These are phyloP conservation scores for Arthrobotrys pseudoclavata DNA, from an alignment of 2,329 filamentous ascomycete species.

Conservation along the genomic window DNA sequence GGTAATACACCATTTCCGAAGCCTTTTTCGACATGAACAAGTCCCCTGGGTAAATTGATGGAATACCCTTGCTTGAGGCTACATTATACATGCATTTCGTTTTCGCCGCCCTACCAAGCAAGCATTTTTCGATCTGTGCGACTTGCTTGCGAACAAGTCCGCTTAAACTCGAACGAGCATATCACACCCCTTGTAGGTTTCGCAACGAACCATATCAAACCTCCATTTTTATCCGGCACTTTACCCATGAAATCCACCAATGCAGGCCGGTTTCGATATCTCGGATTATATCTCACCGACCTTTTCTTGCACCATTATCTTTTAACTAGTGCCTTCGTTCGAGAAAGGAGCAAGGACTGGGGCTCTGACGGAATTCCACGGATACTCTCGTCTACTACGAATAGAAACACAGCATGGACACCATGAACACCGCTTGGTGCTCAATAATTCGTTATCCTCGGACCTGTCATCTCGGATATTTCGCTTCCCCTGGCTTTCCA, in stretches of 20 bases:
- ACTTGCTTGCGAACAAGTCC: slow-evolving; percentile 35
- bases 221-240: slow-evolving; percentile 48
- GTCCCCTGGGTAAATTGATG: slow-evolving; percentile 57
- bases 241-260: slow-evolving; percentile 59
- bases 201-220: slow-evolving; percentile 37
- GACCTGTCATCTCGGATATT: slow-evolving; percentile 60
- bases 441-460: slow-evolving; percentile 29
- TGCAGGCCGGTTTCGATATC: slow-evolving; percentile 58
- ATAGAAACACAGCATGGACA: slow-evolving; percentile 41
- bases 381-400: slow-evolving; percentile 30
- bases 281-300: slow-evolving; percentile 59
- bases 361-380: slow-evolving; percentile 26
- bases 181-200: slow-evolving; percentile 38
- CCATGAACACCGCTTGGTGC: slow-evolving; percentile 24
- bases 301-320: slow-evolving; percentile 36
- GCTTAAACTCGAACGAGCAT: slow-evolving; percentile 47
- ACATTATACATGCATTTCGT: slow-evolving; percentile 30
- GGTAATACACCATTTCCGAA: slow-evolving; percentile 33
- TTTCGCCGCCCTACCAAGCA: slow-evolving; percentile 19
- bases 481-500: slow-evolving; percentile 52
- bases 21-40: slow-evolving; percentile 22
- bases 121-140: slow-evolving; percentile 36
- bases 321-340: slow-evolving; percentile 18
- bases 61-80: slow-evolving; percentile 28
- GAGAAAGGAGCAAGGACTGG: slow-evolving; percentile 25